Conservation (phyloP, 1,284 basidiomycete genomes). For the Apiotrichum sp. region DNA sequence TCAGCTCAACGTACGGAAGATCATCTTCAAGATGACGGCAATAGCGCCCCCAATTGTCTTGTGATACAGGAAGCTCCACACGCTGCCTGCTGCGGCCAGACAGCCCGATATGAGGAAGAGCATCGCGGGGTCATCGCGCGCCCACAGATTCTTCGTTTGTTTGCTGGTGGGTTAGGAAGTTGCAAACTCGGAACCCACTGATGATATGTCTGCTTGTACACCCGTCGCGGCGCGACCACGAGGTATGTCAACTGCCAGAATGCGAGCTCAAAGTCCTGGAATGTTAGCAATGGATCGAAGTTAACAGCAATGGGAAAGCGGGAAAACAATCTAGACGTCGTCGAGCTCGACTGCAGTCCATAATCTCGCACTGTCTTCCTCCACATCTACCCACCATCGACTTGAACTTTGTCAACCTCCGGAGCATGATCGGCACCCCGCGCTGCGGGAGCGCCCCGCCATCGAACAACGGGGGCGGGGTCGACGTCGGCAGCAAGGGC, state of each 20-base stretch:
- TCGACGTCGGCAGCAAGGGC: constrained; percentile 12
- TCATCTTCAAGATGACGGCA: constrained; percentile 67
- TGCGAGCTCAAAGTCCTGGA: constrained; percentile 86
- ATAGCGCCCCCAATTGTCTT: constrained; percentile 57
- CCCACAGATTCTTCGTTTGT: constrained; percentile 99
- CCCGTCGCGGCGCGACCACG: constrained; percentile 79
- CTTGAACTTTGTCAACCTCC: constrained; percentile 68
- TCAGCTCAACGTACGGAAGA: constrained; percentile 53
- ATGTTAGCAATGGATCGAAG: background rate
- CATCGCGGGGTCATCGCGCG: constrained; percentile 89
- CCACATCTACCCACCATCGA: constrained; percentile 62
- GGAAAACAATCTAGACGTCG: too few species aligned
- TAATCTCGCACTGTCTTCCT: background rate
- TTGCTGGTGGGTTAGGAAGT: constrained; percentile 18
- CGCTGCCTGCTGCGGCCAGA: constrained; percentile 61
- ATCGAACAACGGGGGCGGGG: constrained; percentile 5
- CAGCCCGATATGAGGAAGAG: constrained; percentile 73
- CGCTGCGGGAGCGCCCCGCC: constrained; percentile 7
- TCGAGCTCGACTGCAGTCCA: too few species aligned
- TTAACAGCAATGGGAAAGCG: too few species aligned
- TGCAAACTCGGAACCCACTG: constrained; percentile 25
- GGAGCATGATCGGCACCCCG: constrained; percentile 64
- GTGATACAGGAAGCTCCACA: constrained; percentile 79
- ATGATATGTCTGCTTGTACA: constrained; percentile 55
- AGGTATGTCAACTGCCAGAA: constrained; percentile 90